Base-by-base conservation (phyloP, 495 filamentous ascomycete species). In the Xanthoparmelia taractica region DNA sequence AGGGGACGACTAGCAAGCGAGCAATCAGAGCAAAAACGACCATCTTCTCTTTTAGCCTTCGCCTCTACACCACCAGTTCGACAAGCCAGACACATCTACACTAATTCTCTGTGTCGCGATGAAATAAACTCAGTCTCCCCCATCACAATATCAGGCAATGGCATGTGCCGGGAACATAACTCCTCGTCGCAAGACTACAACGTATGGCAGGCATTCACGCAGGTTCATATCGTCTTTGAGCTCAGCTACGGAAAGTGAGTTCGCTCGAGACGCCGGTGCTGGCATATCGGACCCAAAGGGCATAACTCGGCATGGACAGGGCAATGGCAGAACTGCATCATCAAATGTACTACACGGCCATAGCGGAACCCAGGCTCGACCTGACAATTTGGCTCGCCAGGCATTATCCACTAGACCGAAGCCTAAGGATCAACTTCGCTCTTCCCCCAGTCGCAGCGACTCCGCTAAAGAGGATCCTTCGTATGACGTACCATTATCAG, bases 201-300 rank as follows among this genome's bases (percentile, higher is more conserved):
- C 80, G 1, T 83, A 83, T 68, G 80, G 80, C 41, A 79, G 77
- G 60, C 60, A 74, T 15, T 65, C 69, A 37, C 73, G 68, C 61
- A 71, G 68, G 40, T 68, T 71, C 23, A 33, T 65, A 34, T 20
- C 56, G 0, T 20, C 17, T 10, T 3, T 33, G 13, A 54, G 50
- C 17, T 54, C 50, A 41, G 20, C 40, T 33, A 43, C 62, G 20
- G 54, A 33, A 11, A 25, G 17, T 33, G 52, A 41, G 15, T 63
- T 63, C n/a, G 55, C 61, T 38, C 52, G 58, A 18, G 55, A 40
- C 31, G 55, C 23, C 48, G 29, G 17, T 47, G 31, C 61, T 27
- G 25, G 55, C 40, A 37, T n/a, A 40, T 29, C 23, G 61, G 43
- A 34, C 33, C 31, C 33, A 7, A 36, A 45, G 7, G 40, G 31